phyloP scores from a whole-genome alignment of 257 asterid genomes.

The Agastache rugosa region DNA sequence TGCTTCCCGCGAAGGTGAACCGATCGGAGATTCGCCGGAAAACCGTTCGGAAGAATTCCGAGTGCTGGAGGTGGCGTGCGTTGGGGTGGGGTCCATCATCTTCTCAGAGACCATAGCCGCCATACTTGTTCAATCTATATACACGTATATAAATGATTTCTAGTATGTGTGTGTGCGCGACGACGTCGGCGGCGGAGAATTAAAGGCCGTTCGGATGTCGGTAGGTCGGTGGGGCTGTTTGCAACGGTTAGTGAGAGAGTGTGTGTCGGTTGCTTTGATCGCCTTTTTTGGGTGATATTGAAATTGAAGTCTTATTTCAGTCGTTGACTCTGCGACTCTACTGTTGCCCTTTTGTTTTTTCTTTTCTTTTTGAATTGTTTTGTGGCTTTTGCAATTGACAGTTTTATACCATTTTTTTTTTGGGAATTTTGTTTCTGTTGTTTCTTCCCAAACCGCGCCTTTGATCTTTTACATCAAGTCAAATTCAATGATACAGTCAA shows the following conservation, averaged over 20 bases:
- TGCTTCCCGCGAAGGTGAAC: conserved; percentile 40
- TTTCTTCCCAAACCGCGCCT: too few species aligned
- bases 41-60: conserved; percentile 45
- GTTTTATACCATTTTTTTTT: too few species aligned
- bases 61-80: conserved; percentile 47
- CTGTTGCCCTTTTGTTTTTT: not conserved
- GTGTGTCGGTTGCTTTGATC: conserved; percentile 46
- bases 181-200: conserved; percentile 30
- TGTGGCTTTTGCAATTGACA: too few species aligned
- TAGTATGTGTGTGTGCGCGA: not conserved
- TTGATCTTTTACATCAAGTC: too few species aligned
- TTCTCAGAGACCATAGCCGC: conserved; percentile 65
- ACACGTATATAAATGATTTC: not conserved
- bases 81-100: conserved; percentile 54
- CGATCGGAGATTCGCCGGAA: conserved; percentile 49
- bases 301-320: conserved; percentile 29
- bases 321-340: conserved; percentile 18
- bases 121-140: conserved; percentile 42
- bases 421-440: too few species aligned
- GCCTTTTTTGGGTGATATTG: conserved; percentile 33
- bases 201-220: conserved; percentile 1
- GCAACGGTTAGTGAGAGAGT: conserved; percentile 29
- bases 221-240: not conserved
- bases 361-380: not conserved
- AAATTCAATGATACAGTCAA: too few species aligned